Conservation (phyloP, 148 eudicot species). For the Mesembryanthemum crystallinum region DNA sequence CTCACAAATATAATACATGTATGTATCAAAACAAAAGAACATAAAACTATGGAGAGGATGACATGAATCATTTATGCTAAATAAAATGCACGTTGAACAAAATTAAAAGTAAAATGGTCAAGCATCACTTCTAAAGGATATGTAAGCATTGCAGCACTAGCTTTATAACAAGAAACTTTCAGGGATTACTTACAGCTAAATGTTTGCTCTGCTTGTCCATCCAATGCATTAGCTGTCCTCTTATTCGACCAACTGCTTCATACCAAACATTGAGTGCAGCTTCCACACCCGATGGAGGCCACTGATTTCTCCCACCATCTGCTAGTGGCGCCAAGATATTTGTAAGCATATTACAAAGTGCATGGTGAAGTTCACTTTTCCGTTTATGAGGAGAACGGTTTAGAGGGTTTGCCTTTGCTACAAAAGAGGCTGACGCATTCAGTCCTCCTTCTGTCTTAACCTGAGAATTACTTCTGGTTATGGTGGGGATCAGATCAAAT, state of each 20-base stretch:
- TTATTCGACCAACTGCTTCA: conserved; percentile 95
- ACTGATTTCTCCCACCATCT: conserved; percentile 89
- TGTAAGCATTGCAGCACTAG: conserved; percentile 2
- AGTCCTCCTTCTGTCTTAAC: conserved; percentile 96
- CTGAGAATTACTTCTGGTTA: conserved; percentile 47
- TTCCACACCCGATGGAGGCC: conserved; percentile 97
- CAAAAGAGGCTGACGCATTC: conserved; percentile 98
- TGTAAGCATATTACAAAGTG: conserved; percentile 97
- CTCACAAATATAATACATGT: no score
- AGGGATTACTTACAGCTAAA: conserved; percentile 66
- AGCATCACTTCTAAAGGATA: not conserved
- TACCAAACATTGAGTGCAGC: conserved; percentile 98
- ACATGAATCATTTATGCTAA: not conserved
- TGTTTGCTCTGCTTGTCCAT: conserved; percentile 99
- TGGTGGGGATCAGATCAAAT: not conserved
- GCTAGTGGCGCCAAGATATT: conserved; percentile 94
- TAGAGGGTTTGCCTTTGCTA: conserved; percentile 95
- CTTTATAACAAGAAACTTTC: conserved; percentile 3
- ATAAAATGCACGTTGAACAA: not conserved
- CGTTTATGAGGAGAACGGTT: conserved; percentile 95
- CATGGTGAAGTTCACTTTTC: conserved; percentile 97
- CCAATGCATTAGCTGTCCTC: conserved; percentile 84
- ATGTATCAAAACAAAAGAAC: no score
- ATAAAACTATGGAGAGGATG: no score
- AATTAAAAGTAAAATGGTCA: not conserved